These are phyloP conservation scores for Apiospora marii DNA, from an alignment of 2,329 filamentous ascomycete genomes.

Conservation along the genomic window DNA sequence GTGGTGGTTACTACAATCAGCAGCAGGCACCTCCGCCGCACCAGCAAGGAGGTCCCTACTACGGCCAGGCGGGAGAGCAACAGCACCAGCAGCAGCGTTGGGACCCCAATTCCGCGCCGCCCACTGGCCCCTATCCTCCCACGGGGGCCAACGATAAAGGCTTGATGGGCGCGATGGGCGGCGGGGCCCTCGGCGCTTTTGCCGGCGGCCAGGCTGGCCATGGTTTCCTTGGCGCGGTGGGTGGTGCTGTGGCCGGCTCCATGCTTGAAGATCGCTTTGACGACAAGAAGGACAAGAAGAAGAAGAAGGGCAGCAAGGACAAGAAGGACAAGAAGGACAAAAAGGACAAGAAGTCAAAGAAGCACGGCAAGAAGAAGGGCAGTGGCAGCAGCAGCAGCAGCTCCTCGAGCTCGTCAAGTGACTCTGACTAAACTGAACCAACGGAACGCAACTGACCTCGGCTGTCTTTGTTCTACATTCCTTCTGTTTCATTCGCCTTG, in stretches of 20 bases:
- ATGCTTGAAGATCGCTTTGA: constrained; percentile 49
- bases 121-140: constrained; percentile 21
- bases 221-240: constrained; percentile 55
- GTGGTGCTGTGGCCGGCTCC: constrained; percentile 54
- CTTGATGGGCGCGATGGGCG: constrained; percentile 53
- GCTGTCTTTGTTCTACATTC: not conserved
- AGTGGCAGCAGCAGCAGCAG: constrained; percentile 22
- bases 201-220: constrained; percentile 55
- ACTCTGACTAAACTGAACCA: not conserved
- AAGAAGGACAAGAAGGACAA: constrained; percentile 21
- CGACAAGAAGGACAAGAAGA: constrained; percentile 39
- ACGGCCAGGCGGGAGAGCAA: not conserved
- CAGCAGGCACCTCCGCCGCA: not conserved
- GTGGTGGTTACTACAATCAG: constrained; percentile 2
- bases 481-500: constrained; percentile 18
- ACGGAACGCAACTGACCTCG: not conserved
- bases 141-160: constrained; percentile 37
- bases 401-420: constrained; percentile 21
- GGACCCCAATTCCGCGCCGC: constrained; percentile 13
- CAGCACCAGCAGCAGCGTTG: not conserved
- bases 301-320: constrained; percentile 39
- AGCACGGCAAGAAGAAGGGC: constrained; percentile 40
- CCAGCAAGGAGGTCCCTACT: constrained; percentile 14
- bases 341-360: constrained; percentile 43
- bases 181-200: constrained; percentile 54